Percentiles rank a stretch among this genome's conserved stretches.
phyloP scores from a whole-genome alignment of 495 filamentous ascomycete genomes.

The Neurospora sp. region DNA sequence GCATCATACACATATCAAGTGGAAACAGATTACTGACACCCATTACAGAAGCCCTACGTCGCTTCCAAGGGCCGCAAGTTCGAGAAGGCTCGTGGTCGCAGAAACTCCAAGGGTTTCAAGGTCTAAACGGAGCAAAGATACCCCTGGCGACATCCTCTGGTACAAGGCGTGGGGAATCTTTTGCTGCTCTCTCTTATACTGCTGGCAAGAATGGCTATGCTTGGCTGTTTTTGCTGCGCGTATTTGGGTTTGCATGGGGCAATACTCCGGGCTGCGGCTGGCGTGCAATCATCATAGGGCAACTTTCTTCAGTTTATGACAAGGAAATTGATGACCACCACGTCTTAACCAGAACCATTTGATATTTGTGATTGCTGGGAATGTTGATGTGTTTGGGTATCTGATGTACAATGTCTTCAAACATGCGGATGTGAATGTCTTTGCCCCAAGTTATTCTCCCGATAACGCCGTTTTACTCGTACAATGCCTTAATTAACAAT shows the following conservation, averaged over 20 bases:
- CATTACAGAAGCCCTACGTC: constrained; percentile 78
- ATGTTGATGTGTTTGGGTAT: background rate
- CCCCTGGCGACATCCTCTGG: constrained; percentile 6
- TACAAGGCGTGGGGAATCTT: constrained; percentile 9
- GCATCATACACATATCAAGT: background rate
- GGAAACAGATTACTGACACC: constrained; percentile 17
- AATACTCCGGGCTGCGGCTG: background rate
- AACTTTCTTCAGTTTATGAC: background rate
- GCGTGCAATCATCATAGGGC: background rate
- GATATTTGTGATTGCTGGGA: background rate
- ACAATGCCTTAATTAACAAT: background rate
- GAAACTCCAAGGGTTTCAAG: constrained; percentile 96
- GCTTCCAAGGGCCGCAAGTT: constrained; percentile 99
- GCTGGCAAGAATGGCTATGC: background rate
- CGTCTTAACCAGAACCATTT: background rate
- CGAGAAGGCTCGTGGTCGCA: constrained; percentile 94
- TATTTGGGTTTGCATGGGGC: background rate
- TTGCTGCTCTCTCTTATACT: constrained; percentile 3
- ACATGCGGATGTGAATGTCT: background rate
- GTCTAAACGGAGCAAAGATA: constrained; percentile 51
- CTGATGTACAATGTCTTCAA: background rate
- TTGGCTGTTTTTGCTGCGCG: background rate
- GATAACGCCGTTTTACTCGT: background rate
- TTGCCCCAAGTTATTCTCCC: background rate
- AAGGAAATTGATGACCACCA: background rate